Evolutionary conservation across 1,284 basidiomycete genomes (phyloP).

Genomic region (Naganishia sp.): DNA sequence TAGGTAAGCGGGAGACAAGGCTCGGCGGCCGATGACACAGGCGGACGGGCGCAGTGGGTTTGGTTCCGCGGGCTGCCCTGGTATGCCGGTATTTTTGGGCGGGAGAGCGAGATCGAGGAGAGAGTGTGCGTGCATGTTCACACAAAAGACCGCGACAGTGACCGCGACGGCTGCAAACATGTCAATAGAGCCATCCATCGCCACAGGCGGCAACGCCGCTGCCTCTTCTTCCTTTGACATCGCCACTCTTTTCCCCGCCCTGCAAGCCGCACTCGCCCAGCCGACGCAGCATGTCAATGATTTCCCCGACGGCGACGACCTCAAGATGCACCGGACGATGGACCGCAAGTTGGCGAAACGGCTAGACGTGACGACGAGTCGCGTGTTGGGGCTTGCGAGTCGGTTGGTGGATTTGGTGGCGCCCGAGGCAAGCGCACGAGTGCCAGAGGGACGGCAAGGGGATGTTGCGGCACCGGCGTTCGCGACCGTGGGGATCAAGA

Average conservation of each 20-base stretch:
- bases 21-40: not conserved
- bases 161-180: not conserved
- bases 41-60: not conserved
- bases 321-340: conserved; percentile 81
- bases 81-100: conserved; percentile 8
- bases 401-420: conserved; percentile 32
- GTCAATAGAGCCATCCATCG: not conserved
- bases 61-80: no score
- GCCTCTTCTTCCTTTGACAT: conserved; percentile 4
- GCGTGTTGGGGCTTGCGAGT: conserved; percentile 38
- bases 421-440: not conserved
- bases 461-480: conserved; percentile 11
- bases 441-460: not conserved
- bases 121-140: not conserved
- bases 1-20: not conserved
- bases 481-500: conserved; percentile 56
- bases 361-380: conserved; percentile 42
- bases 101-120: not conserved
- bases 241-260: conserved; percentile 24
- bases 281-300: conserved; percentile 48
- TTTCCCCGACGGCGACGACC: conserved; percentile 60
- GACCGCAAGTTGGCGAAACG: conserved; percentile 65
- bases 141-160: no score
- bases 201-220: not conserved
- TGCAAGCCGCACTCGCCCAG: conserved; percentile 46